These are phyloP conservation scores for Raddia distichophylla DNA, from an alignment of 176 grass and related monocot genomes.

Conservation along the genomic window DNA sequence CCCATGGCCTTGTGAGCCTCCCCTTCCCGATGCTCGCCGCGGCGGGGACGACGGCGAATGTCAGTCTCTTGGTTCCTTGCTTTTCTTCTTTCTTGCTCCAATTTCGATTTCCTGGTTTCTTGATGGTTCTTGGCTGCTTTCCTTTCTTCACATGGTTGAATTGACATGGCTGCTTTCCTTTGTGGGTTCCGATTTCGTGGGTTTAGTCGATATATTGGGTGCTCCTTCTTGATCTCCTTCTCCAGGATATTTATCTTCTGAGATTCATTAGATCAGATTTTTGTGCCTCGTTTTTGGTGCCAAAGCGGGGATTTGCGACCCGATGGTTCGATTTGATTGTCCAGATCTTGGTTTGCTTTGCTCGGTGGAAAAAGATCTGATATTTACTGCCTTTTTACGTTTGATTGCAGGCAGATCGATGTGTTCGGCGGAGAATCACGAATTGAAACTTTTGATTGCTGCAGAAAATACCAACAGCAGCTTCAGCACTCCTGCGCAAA, in stretches of 20 bases:
- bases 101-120: not conserved
- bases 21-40: not conserved
- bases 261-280: not conserved
- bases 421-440: not conserved
- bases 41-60: not conserved
- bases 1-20: not conserved
- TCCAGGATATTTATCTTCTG: not conserved
- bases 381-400: not conserved
- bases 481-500: not conserved
- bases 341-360: constrained; percentile 35
- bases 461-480: not conserved
- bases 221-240: not conserved
- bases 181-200: not conserved
- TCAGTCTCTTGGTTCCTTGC: not conserved
- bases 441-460: not conserved
- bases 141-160: not conserved
- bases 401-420: constrained; percentile 15
- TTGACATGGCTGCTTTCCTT: not conserved
- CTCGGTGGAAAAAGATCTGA: not conserved
- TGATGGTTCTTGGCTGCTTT: not conserved
- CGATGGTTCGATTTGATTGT: not conserved
- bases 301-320: not conserved
- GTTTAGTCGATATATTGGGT: not conserved
- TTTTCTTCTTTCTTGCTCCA: too few relatives aligned
- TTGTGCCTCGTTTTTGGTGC: not conserved